Percentiles rank a stretch among this genome's conserved stretches.
Evolutionary conservation across 1,284 basidiomycete species (phyloP).

Genomic region (Ceratobasidium sp.): DNA sequence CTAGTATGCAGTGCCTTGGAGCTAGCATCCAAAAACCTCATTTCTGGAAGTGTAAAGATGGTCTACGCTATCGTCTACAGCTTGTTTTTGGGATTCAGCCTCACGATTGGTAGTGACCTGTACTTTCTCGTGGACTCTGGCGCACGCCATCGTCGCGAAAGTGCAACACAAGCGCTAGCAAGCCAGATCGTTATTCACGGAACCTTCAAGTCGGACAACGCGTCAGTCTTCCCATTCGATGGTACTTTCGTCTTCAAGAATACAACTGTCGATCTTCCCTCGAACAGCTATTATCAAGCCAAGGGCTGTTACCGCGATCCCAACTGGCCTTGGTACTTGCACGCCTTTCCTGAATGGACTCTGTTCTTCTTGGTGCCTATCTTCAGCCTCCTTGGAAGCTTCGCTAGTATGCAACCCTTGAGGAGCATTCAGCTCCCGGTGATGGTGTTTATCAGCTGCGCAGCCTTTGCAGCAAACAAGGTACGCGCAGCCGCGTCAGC

Average conservation of each 20-base stretch:
- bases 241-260: conserved; percentile 82
- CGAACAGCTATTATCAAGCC: conserved; percentile 56
- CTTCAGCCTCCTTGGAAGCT: conserved; percentile 78
- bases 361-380: conserved; percentile 78
- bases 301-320: conserved; percentile 76
- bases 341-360: conserved; percentile 78
- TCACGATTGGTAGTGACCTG: conserved; percentile 86
- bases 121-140: conserved; percentile 77
- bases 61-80: conserved; percentile 90
- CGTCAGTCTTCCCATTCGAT: conserved; percentile 57
- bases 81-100: conserved; percentile 87
- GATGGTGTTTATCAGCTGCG: conserved; percentile 81
- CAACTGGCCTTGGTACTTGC: conserved; percentile 76
- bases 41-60: conserved; percentile 88
- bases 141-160: conserved; percentile 61
- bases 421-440: conserved; percentile 73
- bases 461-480: conserved; percentile 74
- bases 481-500: no score
- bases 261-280: conserved; percentile 52
- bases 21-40: conserved; percentile 86
- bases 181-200: conserved; percentile 65
- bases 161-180: conserved; percentile 59
- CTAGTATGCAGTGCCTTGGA: conserved; percentile 85
- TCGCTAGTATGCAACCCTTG: conserved; percentile 77
- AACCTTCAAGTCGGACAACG: conserved; percentile 70